A percentile compares a stretch with the other conserved stretches of the same genome.
Evolutionary conservation across 2,329 filamentous ascomycete species (phyloP).

Genomic region (Hypocrella siamensis): DNA sequence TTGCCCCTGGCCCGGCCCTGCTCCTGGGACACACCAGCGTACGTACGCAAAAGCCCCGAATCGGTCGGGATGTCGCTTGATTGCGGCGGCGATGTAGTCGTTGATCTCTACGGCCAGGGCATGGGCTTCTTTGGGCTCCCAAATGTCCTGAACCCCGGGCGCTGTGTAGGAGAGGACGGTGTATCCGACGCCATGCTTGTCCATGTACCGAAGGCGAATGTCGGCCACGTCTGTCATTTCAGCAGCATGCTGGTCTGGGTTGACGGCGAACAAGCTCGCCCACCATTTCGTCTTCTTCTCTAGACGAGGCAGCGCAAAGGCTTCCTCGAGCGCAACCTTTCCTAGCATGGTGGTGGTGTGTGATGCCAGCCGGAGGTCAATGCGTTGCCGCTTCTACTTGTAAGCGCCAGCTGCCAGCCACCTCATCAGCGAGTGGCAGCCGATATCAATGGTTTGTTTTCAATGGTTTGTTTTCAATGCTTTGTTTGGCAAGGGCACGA

Average conservation of each 20-base stretch:
- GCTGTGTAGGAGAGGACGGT: constrained; percentile 32
- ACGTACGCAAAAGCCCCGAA: constrained; percentile 30
- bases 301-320: constrained; percentile 42
- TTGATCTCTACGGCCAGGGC: constrained; percentile 25
- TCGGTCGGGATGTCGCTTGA: constrained; percentile 21
- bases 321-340: constrained; percentile 47
- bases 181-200: constrained; percentile 31
- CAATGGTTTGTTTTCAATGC: too few species aligned
- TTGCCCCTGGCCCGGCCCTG: too few species aligned
- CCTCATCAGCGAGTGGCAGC: too few species aligned
- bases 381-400: too few species aligned
- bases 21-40: too few species aligned
- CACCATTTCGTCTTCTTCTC: constrained; percentile 44
- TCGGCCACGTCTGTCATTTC: constrained; percentile 32
- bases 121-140: constrained; percentile 23
- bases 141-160: constrained; percentile 30
- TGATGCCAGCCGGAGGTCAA: too few species aligned
- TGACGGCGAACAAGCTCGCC: constrained; percentile 42
- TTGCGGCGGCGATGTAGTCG: constrained; percentile 21
- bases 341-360: constrained; percentile 30
- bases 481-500: too few species aligned
- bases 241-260: constrained; percentile 38
- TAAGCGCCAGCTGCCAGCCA: too few species aligned
- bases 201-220: constrained; percentile 24
- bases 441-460: too few species aligned